Base-by-base conservation (phyloP, 306 rosid species). In the Lotus japonicus region DNA sequence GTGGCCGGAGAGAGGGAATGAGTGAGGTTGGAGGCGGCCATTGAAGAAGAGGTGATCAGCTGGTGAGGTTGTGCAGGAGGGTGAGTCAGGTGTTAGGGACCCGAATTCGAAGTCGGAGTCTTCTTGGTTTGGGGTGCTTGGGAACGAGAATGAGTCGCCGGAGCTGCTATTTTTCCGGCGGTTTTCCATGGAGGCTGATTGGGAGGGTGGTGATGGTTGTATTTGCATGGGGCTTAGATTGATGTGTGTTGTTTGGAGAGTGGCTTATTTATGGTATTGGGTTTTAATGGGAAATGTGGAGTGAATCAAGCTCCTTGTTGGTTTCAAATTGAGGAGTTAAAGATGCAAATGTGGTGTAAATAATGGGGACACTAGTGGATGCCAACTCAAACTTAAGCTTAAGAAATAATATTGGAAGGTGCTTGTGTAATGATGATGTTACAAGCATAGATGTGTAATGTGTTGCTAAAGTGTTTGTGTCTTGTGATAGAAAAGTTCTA, bases 31-130 rank as follows among this genome's bases (percentile, higher is more conserved):
- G 66, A 92, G 98, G 11, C 79, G 87, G 11, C 98, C 98, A 5
- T 92, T 92, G 76, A 81, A 69, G 88, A 92, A 92, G 65, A 92
- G 66, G 50, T 92, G 88, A 56, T 92, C 98, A 0, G 98, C 98
- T 1, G 96, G 95, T 4, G 98, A 92, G 51, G 78, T 68, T 26
- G 66, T 79, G 71, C 54, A 46, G 15, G 92, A 77, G 15, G 92
- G 86, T 0, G 95, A 92, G 69, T 85, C 86, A 0, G 89, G 95
- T 1, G 89, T 87, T 2, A 89, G 48, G 66, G 88, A 82, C 0
- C 92, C 89, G 38, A 92, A 92, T 35, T 86, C 96, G 13, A 92
- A 92, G 64, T 84, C 87, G 0, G 92, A 81, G 58, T 81, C 87
- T 28, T 82, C 88, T 36, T 67, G 83, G 16, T 71, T 65, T 0